Evolutionary conservation across 805 yeast species (phyloP).

Genomic region (Lachancea meyersii): DNA sequence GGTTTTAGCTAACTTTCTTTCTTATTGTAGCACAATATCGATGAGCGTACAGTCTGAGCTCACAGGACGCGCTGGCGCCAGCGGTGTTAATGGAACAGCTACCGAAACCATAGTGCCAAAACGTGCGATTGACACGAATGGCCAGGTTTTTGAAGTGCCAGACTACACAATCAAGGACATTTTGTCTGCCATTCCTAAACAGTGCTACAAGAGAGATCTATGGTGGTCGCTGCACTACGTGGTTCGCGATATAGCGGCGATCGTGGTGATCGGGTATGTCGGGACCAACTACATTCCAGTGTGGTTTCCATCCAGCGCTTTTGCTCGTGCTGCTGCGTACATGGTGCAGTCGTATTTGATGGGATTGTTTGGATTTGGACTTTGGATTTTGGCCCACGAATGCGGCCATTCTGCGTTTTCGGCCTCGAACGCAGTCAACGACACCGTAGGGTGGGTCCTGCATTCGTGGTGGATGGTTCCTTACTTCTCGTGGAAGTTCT

Average conservation of each 20-base stretch:
- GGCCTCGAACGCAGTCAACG: slow-evolving; percentile 65
- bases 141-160: slow-evolving; percentile 66
- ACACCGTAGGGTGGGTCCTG: slow-evolving; percentile 74
- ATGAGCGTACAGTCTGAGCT: slow-evolving; percentile 2
- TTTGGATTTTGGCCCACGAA: slow-evolving; percentile 86
- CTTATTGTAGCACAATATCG: too few relatives aligned
- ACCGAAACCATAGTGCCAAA: slow-evolving; percentile 10
- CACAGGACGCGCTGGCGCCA: neutral
- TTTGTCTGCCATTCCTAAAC: slow-evolving; percentile 62
- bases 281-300: slow-evolving; percentile 23
- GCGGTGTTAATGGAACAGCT: slow-evolving; percentile 4
- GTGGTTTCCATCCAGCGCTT: slow-evolving; percentile 10
- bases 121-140: slow-evolving; percentile 50
- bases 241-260: slow-evolving; percentile 52
- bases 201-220: slow-evolving; percentile 64
- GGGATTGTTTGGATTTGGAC: slow-evolving; percentile 68
- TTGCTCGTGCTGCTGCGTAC: slow-evolving; percentile 55
- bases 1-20: too few relatives aligned
- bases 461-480: slow-evolving; percentile 82
- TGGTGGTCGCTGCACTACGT: slow-evolving; percentile 56
- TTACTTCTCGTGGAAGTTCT: slow-evolving; percentile 78
- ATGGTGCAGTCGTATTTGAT: slow-evolving; percentile 44
- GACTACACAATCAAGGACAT: slow-evolving; percentile 72
- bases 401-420: slow-evolving; percentile 88
- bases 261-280: slow-evolving; percentile 46